A percentile compares a stretch with the other conserved stretches of the same genome.
Conservation (phyloP, 768 basidiomycete genomes). For the Boletus rufocinnamomeus region DNA sequence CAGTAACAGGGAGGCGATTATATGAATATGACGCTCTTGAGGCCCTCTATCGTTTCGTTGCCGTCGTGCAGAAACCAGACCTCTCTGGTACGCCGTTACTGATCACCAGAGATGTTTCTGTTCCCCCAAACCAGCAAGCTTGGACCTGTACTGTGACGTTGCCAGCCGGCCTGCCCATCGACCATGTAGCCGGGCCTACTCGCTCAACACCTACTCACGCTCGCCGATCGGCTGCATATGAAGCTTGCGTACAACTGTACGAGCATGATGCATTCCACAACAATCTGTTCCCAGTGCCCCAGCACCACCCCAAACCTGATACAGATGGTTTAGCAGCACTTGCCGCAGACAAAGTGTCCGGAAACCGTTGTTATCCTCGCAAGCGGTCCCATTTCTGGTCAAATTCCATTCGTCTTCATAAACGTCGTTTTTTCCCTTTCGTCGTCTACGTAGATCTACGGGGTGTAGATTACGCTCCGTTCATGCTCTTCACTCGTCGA, state of each 20-base stretch:
- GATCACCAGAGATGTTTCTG: conserved; percentile 25
- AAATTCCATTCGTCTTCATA: conserved; percentile 37
- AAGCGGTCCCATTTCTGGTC: conserved; percentile 71
- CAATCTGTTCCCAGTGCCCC: conserved; percentile 40
- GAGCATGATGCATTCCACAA: conserved; percentile 54
- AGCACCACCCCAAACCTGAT: conserved; percentile 3
- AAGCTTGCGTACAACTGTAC: conserved; percentile 53
- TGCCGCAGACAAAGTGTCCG: conserved; percentile 35
- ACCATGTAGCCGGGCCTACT: conserved; percentile 46
- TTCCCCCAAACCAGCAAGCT: conserved; percentile 18
- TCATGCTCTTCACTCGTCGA: conserved; percentile 65
- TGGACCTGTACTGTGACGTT: conserved; percentile 54
- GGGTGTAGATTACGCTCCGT: conserved; percentile 48
- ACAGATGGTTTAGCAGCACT: conserved; percentile 9
- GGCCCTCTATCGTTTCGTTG: conserved; percentile 55
- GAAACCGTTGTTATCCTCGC: conserved; percentile 56
- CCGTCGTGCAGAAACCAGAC: conserved; percentile 21
- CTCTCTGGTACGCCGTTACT: conserved; percentile 20
- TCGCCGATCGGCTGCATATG: conserved; percentile 59
- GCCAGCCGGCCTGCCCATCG: conserved; percentile 43
- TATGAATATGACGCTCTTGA: conserved; percentile 57
- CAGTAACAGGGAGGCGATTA: conserved; percentile 61
- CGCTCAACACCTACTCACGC: conserved; percentile 52
- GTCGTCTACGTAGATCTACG: conserved; percentile 40
- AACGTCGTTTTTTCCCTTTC: conserved; percentile 35